Conservation (phyloP, 1,284 basidiomycete genomes). For the Ustilago crameri region DNA sequence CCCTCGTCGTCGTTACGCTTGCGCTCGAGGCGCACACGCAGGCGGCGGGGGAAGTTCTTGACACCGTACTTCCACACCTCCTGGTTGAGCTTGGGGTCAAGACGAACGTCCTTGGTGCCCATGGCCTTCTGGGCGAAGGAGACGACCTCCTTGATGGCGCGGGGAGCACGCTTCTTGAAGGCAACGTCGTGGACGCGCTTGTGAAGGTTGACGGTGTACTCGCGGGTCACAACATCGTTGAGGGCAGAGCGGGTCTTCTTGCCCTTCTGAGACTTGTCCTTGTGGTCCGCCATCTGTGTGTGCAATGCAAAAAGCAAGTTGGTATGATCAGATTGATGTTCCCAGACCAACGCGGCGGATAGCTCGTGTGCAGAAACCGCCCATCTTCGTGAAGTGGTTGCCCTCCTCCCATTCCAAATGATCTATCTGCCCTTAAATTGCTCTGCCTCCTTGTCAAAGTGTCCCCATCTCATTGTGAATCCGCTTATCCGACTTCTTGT, state of each 20-base stretch:
- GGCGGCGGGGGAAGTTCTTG: slow-evolving; percentile 66
- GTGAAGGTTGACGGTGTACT: slow-evolving; percentile 68
- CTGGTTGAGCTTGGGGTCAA: slow-evolving; percentile 69
- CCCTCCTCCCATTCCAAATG: no score
- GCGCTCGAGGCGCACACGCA: slow-evolving; percentile 67
- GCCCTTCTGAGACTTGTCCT: slow-evolving; percentile 64
- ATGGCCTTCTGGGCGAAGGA: slow-evolving; percentile 67
- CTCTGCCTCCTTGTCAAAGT: no score
- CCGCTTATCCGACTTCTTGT: no score
- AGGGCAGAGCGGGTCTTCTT: slow-evolving; percentile 68
- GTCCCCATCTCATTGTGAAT: no score
- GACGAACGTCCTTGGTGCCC: slow-evolving; percentile 67
- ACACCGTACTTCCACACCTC: slow-evolving; percentile 68
- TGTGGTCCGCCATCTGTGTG: slow-evolving; percentile 58
- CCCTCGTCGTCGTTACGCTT: slow-evolving; percentile 69
- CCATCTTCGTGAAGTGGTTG: no score
- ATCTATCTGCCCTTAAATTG: no score
- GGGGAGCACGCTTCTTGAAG: slow-evolving; percentile 68
- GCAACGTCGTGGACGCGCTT: slow-evolving; percentile 63
- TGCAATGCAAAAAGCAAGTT: neutral
- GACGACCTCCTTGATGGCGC: slow-evolving; percentile 67
- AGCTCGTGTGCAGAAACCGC: no score
- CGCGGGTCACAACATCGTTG: slow-evolving; percentile 60
- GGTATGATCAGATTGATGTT: slow-evolving; percentile 15
- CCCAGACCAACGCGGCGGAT: neutral